These are phyloP conservation scores for Lactarius tabidus DNA, from an alignment of 768 basidiomycete species.

Conservation along the genomic window DNA sequence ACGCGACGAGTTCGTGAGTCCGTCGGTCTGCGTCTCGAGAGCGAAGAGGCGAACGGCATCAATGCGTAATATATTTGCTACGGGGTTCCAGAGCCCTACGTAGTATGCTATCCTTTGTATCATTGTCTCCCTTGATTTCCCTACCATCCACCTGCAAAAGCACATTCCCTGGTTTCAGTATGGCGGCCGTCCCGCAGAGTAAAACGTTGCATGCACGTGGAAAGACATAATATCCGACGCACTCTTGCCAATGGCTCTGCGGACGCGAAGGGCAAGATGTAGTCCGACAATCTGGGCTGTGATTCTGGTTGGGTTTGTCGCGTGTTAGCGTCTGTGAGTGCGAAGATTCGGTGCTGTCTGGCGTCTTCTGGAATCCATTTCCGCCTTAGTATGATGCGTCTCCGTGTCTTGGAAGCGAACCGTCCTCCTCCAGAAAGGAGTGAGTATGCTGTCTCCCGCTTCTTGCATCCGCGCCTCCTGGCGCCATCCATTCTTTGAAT, in stretches of 20 bases:
- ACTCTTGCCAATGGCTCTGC: too few relatives aligned
- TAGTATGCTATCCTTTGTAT: not conserved
- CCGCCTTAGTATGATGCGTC: not conserved
- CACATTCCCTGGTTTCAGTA: not conserved
- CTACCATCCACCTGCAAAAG: not conserved
- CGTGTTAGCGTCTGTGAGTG: not conserved
- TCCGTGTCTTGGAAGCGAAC: not conserved
- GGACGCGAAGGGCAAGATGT: too few relatives aligned
- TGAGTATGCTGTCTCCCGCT: not conserved
- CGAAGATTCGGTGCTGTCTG: not conserved
- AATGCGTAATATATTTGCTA: constrained; percentile 13
- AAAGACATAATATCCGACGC: too few relatives aligned
- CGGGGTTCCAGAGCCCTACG: not conserved
- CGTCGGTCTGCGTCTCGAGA: constrained; percentile 48
- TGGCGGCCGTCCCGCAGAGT: not conserved
- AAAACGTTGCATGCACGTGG: not conserved
- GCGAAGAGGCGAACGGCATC: constrained; percentile 21
- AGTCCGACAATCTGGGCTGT: not conserved
- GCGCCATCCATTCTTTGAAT: not conserved
- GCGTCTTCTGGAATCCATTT: too few relatives aligned
- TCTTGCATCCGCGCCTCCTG: not conserved
- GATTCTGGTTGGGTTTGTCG: not conserved
- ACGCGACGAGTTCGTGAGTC: constrained; percentile 62
- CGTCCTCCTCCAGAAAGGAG: not conserved
- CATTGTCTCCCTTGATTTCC: not conserved